A percentile compares a stretch with the other conserved stretches of the same genome.
Evolutionary conservation across 768 basidiomycete genomes (phyloP).

Genomic region (Pulveroboletus sp.): DNA sequence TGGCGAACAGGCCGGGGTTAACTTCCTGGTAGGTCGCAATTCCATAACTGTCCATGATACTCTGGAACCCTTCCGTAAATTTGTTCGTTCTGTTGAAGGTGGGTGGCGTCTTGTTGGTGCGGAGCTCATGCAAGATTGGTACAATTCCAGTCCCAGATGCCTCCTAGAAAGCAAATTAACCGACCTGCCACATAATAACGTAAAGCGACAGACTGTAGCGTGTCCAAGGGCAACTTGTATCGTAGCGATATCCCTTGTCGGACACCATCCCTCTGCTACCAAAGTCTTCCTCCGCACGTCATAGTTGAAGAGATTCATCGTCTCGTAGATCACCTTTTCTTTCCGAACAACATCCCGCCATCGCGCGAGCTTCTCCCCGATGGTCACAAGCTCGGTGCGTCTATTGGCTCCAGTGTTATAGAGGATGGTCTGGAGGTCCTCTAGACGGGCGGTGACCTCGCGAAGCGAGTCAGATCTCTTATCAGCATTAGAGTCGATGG

Average conservation of each 20-base stretch:
- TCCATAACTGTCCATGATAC: conserved; percentile 98
- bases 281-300: conserved; percentile 91
- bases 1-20: conserved; percentile 91
- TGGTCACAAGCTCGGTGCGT: conserved; percentile 72
- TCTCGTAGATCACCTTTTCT: conserved; percentile 96
- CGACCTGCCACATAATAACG: neutral
- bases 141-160: conserved; percentile 90
- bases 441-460: conserved; percentile 83
- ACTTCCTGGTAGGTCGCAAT: conserved; percentile 93
- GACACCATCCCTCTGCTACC: conserved; percentile 97
- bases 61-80: conserved; percentile 95
- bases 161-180: conserved; percentile 43
- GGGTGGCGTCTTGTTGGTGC: conserved; percentile 87
- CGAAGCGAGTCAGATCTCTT: conserved; percentile 87
- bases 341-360: conserved; percentile 95
- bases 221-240: conserved; percentile 86
- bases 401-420: conserved; percentile 86
- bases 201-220: conserved; percentile 62
- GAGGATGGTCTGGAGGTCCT: conserved; percentile 85
- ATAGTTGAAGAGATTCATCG: conserved; percentile 92
- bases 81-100: conserved; percentile 94
- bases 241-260: conserved; percentile 80
- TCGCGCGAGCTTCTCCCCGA: conserved; percentile 79
- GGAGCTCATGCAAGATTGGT: conserved; percentile 87
- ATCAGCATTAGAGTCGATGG: conserved; percentile 91